phyloP scores from a whole-genome alignment of 768 basidiomycete species.

The Hericium alpestre region DNA sequence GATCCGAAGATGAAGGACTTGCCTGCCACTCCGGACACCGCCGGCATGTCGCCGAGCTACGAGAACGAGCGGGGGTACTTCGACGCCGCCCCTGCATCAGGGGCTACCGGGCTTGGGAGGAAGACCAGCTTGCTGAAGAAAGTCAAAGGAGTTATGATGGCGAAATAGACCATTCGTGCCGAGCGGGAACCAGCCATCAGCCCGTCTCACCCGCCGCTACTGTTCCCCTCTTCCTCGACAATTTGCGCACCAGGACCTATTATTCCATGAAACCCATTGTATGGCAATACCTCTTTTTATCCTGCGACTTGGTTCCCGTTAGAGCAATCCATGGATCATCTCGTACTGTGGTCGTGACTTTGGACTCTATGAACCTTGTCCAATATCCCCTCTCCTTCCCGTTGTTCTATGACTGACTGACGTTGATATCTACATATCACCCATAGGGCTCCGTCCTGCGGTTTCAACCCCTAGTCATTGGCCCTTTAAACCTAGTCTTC shows the following conservation, averaged over 20 bases:
- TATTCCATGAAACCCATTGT: neutral
- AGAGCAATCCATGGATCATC: neutral
- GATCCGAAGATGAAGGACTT: conserved; percentile 46
- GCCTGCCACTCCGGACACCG: conserved; percentile 30
- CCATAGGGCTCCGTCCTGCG: neutral
- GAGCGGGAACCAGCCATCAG: neutral
- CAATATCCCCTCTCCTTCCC: neutral
- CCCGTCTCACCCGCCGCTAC: too few relatives aligned
- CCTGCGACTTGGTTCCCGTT: neutral
- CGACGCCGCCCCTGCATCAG: neutral
- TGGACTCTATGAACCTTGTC: too few relatives aligned
- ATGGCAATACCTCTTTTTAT: neutral
- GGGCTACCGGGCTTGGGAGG: conserved; percentile 6
- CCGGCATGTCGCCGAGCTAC: conserved; percentile 12
- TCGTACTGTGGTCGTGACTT: too few relatives aligned
- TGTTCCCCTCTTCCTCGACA: too few relatives aligned
- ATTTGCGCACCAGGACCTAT: neutral
- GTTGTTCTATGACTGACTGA: neutral
- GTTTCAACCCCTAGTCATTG: neutral
- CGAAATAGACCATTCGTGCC: conserved; percentile 4
- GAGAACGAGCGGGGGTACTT: conserved; percentile 1
- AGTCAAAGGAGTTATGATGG: conserved; percentile 10
- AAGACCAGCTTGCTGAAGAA: conserved; percentile 13
- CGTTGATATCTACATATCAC: neutral
- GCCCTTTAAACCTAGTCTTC: neutral